Evolutionary conservation across 768 basidiomycete species (phyloP).

Genomic region (Amanita thiersii): DNA sequence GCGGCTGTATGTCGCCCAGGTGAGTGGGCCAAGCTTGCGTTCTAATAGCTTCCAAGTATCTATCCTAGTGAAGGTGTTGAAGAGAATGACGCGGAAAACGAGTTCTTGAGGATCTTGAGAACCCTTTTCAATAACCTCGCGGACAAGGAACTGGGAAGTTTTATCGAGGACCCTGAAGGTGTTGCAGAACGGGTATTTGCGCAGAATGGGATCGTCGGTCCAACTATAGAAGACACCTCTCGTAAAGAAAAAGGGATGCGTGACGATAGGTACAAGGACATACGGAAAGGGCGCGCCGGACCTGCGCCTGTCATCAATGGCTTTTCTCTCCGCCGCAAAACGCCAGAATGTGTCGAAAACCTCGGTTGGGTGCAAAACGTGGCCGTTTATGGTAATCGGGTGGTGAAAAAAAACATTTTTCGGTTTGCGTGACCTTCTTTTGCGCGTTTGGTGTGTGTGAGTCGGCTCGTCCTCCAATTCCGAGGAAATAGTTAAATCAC

Average conservation of each 20-base stretch:
- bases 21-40: conserved; percentile 44
- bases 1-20: conserved; percentile 52
- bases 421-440: conserved; percentile 1
- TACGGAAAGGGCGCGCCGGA: conserved; percentile 43
- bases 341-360: conserved; percentile 58
- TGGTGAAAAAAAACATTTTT: too few species aligned
- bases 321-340: conserved; percentile 48
- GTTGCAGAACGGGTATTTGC: conserved; percentile 58
- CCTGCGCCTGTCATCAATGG: conserved; percentile 47
- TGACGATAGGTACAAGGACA: conserved; percentile 17
- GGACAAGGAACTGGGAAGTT: conserved; percentile 58
- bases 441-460: conserved; percentile 1
- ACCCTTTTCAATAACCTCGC: conserved; percentile 63
- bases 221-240: conserved; percentile 36
- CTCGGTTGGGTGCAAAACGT: conserved; percentile 34
- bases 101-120: conserved; percentile 52
- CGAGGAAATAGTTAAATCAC: conserved; percentile 2
- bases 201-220: conserved; percentile 58
- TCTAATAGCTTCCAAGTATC: conserved; percentile 63
- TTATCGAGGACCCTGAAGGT: conserved; percentile 70
- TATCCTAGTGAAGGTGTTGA: conserved; percentile 64
- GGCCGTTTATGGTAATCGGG: conserved; percentile 28
- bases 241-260: conserved; percentile 2
- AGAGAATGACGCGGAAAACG: conserved; percentile 63
- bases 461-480: conserved; percentile 1